A percentile compares a stretch with the other conserved stretches of the same genome.
Conservation (phyloP, 148 eudicot species). For the Hydrangea macrophylla region DNA sequence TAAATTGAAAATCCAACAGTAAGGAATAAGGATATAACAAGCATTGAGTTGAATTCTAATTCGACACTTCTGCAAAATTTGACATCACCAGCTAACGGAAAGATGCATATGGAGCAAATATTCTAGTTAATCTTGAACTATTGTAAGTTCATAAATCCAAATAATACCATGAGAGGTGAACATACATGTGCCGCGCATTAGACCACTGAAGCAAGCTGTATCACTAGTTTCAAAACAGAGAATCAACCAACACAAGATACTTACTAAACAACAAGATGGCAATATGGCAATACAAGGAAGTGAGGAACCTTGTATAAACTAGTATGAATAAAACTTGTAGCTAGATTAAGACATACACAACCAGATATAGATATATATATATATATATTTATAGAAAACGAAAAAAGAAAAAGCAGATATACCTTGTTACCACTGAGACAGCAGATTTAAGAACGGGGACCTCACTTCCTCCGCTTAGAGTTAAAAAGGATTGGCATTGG, state of each 20-base stretch:
- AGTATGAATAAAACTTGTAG: not conserved
- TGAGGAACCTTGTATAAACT: not conserved
- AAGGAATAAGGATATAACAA: not conserved
- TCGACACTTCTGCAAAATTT: not conserved
- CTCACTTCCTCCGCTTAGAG: slow-evolving; percentile 46
- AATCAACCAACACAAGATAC: not conserved
- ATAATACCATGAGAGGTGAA: not conserved
- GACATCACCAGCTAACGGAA: not conserved
- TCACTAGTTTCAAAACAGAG: not conserved
- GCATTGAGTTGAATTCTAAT: not conserved
- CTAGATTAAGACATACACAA: not conserved
- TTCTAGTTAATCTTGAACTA: too few species aligned
- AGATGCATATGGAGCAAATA: not conserved
- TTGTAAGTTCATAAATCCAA: not conserved
- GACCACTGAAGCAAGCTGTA: not conserved
- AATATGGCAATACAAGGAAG: not conserved
- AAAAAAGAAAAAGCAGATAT: not conserved
- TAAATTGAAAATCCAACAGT: not conserved
- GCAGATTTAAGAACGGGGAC: slow-evolving; percentile 42
- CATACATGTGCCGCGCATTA: not conserved
- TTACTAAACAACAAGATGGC: not conserved
- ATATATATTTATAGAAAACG: not conserved
- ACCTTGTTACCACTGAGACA: slow-evolving; percentile 48
- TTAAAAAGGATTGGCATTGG: slow-evolving; percentile 44
- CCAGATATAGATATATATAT: too few species aligned